Conservation (phyloP, 2,329 filamentous ascomycete genomes). For the Phaeosphaeriaceae sp. region DNA sequence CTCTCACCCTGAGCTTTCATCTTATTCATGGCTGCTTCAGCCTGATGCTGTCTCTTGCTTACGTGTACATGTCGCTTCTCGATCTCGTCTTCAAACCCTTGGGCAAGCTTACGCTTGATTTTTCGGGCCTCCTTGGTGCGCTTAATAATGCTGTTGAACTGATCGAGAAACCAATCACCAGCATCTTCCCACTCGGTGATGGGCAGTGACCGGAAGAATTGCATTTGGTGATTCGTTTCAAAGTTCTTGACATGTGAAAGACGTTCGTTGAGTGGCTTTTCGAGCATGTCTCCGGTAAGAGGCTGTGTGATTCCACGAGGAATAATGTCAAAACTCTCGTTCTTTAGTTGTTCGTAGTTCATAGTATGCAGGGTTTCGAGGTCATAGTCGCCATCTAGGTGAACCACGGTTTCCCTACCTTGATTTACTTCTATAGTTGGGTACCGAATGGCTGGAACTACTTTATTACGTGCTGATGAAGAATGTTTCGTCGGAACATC, state of each 20-base stretch:
- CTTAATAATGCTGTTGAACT: constrained; percentile 58
- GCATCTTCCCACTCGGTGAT: constrained; percentile 67
- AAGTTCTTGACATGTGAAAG: constrained; percentile 33
- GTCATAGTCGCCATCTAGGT: constrained; percentile 54
- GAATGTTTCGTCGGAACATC: constrained; percentile 2
- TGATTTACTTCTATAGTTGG: constrained; percentile 11
- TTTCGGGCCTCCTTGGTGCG: constrained; percentile 60
- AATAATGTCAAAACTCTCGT: constrained; percentile 56
- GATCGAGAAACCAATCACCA: constrained; percentile 65
- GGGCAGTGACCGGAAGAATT: constrained; percentile 60
- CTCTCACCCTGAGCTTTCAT: constrained; percentile 63
- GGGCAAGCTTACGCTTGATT: constrained; percentile 60
- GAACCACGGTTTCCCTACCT: constrained; percentile 10
- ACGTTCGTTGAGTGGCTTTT: constrained; percentile 38
- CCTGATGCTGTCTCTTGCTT: constrained; percentile 55
- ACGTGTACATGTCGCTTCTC: constrained; percentile 60
- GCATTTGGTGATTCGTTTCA: constrained; percentile 47
- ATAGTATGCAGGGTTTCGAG: constrained; percentile 53
- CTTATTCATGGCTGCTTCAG: constrained; percentile 57
- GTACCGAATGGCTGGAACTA: constrained; percentile 12
- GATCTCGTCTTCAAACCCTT: constrained; percentile 62
- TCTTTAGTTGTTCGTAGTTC: constrained; percentile 56
- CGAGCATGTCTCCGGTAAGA: constrained; percentile 31
- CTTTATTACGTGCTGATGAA: constrained; percentile 5
- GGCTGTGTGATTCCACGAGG: constrained; percentile 26